These are phyloP conservation scores for Claviceps arundinis DNA, from an alignment of 2,329 filamentous ascomycete genomes.

Conservation along the genomic window DNA sequence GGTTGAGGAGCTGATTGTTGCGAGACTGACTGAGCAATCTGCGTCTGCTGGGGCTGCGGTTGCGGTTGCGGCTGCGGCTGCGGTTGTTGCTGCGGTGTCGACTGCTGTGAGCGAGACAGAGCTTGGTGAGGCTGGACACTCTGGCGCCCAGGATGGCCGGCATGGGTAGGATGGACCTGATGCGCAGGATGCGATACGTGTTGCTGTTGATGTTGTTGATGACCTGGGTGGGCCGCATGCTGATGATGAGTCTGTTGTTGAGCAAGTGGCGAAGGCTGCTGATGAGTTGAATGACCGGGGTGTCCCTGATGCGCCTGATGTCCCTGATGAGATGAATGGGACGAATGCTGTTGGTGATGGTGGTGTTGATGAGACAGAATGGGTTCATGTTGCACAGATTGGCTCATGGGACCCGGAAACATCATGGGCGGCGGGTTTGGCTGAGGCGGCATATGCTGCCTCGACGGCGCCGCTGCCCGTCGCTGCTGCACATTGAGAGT, in stretches of 20 bases:
- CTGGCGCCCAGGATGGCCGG: conserved; percentile 14
- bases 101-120: conserved; percentile 15
- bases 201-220: conserved; percentile 12
- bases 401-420: conserved; percentile 24
- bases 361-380: conserved; percentile 30
- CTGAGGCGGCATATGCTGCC: conserved; percentile 32
- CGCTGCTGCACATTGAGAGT: conserved; percentile 31
- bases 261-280: conserved; percentile 9
- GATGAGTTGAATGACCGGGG: conserved; percentile 15
- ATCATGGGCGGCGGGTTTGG: conserved; percentile 24
- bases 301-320: conserved; percentile 15
- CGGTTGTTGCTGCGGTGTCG: conserved; percentile 14
- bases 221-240: conserved; percentile 8
- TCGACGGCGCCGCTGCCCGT: conserved; percentile 27
- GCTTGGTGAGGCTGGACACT: conserved; percentile 12
- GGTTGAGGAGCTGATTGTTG: conserved; percentile 11
- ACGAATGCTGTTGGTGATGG: conserved; percentile 18
- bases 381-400: conserved; percentile 28
- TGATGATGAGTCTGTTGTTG: conserved; percentile 16
- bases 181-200: conserved; percentile 14
- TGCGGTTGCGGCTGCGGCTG: conserved; percentile 11
- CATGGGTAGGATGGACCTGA: conserved; percentile 11
- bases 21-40: conserved; percentile 5
- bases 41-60: conserved; percentile 13
- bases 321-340: conserved; percentile 16